Percentiles rank a stretch among this genome's conserved stretches.
These are phyloP conservation scores for Eimeria tenella DNA, from an alignment of 169 alveolate genomes.

Conservation along the genomic window DNA sequence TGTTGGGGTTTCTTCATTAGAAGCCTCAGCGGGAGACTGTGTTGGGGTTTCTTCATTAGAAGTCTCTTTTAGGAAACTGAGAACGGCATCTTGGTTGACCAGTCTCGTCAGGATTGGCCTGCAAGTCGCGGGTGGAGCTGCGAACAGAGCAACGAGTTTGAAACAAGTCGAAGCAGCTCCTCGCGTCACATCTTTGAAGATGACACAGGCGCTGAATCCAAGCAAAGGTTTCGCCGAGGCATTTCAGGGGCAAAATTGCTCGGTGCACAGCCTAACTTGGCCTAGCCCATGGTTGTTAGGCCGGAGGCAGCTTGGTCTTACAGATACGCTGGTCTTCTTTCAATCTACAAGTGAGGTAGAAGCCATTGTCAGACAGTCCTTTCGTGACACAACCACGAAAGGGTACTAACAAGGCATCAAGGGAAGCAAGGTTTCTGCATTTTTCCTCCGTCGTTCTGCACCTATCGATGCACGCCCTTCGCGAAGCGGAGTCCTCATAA, in stretches of 20 bases:
- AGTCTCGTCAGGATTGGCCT: slow-evolving; percentile 15
- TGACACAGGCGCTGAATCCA: no score
- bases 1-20: neutral
- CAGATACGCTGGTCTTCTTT: neutral
- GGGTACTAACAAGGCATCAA: slow-evolving; percentile 11
- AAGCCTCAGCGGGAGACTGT: neutral
- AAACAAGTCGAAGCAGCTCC: neutral
- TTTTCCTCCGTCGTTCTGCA: neutral
- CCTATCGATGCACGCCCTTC: neutral
- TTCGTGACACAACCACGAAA: neutral
- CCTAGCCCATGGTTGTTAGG: neutral
- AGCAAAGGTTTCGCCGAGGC: neutral
- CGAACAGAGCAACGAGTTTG: neutral
- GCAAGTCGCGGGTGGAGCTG: slow-evolving; percentile 25
- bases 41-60: neutral
- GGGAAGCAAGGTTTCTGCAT: neutral
- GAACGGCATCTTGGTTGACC: neutral
- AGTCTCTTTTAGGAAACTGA: slow-evolving; percentile 12
- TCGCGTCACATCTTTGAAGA: neutral
- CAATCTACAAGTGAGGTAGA: slow-evolving; percentile 33
- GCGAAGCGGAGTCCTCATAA: neutral
- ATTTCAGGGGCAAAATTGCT: neutral
- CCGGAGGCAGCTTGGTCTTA: neutral
- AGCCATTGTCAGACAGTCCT: neutral
- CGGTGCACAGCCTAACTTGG: neutral